These are phyloP conservation scores for Vicia villosa DNA, from an alignment of 306 rosid genomes.

Conservation along the genomic window DNA sequence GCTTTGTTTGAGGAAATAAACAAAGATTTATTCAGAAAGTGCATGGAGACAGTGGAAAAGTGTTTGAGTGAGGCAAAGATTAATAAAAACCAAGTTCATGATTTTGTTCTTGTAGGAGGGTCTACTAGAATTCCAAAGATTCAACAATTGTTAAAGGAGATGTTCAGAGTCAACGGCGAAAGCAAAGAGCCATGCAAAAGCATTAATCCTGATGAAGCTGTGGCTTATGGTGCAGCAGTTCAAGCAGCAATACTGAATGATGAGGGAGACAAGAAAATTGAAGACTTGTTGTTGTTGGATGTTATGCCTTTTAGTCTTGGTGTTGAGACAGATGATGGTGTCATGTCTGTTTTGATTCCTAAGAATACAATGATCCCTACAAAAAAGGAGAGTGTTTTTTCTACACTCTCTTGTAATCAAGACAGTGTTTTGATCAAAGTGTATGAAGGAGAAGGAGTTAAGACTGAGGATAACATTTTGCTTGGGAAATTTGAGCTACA, in stretches of 20 bases:
- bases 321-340: conserved; percentile 34
- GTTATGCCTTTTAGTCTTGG: conserved; percentile 49
- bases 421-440: conserved; percentile 32
- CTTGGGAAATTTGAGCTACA: conserved; percentile 40
- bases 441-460: conserved; percentile 40
- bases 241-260: conserved; percentile 48
- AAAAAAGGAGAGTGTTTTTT: conserved; percentile 34
- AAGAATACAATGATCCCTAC: conserved; percentile 47
- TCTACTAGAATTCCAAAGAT: conserved; percentile 51
- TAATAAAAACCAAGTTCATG: conserved; percentile 38
- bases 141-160: conserved; percentile 42
- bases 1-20: conserved; percentile 46
- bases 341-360: conserved; percentile 45
- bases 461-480: conserved; percentile 38
- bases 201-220: conserved; percentile 53
- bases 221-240: conserved; percentile 49
- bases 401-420: conserved; percentile 31
- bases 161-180: conserved; percentile 34
- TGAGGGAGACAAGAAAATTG: conserved; percentile 40
- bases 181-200: conserved; percentile 48
- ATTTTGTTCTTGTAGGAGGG: conserved; percentile 51
- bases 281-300: conserved; percentile 40
- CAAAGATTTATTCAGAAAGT: conserved; percentile 42
- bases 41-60: conserved; percentile 45
- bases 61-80: conserved; percentile 40